Percentiles rank a stretch among this genome's conserved stretches.
Conservation (phyloP, 1,284 basidiomycete species). For the Ceratobasidium sp. region DNA sequence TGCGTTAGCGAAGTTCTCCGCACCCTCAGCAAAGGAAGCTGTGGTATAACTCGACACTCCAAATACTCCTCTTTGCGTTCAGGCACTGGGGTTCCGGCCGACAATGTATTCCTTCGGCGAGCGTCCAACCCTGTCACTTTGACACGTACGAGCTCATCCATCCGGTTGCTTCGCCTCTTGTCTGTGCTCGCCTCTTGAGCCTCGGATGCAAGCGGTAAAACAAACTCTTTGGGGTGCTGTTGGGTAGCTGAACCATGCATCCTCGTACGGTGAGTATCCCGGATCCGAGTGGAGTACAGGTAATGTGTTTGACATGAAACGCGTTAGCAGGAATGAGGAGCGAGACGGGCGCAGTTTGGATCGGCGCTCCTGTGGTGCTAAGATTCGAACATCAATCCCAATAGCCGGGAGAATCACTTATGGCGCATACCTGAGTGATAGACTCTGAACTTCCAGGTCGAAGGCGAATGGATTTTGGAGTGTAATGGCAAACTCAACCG, state of each 20-base stretch:
- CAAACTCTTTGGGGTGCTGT: conserved; percentile 75
- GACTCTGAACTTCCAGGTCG: conserved; percentile 81
- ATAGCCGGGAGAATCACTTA: neutral
- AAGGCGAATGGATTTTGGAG: conserved; percentile 92
- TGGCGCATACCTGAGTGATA: conserved; percentile 74
- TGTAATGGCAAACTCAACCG: conserved; percentile 79
- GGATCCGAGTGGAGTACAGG: conserved; percentile 67
- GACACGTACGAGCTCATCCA: conserved; percentile 68
- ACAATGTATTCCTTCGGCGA: conserved; percentile 51
- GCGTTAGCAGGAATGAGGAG: conserved; percentile 76
- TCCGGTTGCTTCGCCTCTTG: conserved; percentile 62
- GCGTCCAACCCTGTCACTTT: conserved; percentile 76
- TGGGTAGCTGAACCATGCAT: conserved; percentile 75
- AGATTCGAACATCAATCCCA: conserved; percentile 23
- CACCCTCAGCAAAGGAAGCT: conserved; percentile 86
- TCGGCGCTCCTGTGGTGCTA: conserved; percentile 82
- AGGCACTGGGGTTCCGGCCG: conserved; percentile 4
- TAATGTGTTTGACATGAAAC: conserved; percentile 74
- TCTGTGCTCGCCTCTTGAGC: conserved; percentile 70
- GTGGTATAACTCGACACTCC: conserved; percentile 79
- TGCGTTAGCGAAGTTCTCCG: conserved; percentile 86
- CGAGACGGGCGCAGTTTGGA: conserved; percentile 66
- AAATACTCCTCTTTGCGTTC: conserved; percentile 58
- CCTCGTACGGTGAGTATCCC: conserved; percentile 80
- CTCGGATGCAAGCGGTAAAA: conserved; percentile 75